phyloP scores from a whole-genome alignment of 371 early-diverging fungal genomes.

The Catenaria anguillulae region DNA sequence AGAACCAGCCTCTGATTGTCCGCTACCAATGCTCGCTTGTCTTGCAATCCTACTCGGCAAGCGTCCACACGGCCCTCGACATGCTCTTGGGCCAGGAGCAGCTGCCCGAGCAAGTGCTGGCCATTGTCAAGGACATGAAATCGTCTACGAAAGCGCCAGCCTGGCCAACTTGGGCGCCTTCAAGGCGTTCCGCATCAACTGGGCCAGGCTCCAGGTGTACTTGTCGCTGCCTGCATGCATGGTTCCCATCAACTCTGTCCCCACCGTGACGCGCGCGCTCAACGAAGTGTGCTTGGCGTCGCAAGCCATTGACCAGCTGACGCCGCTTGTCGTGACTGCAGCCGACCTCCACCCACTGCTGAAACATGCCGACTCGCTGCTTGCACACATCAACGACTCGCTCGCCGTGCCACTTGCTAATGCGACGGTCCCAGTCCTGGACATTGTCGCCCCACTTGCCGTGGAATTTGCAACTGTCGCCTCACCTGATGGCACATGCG shows the following conservation, averaged over 20 bases:
- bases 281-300: neutral
- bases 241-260: neutral
- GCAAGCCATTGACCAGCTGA: neutral
- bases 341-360: neutral
- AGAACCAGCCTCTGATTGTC: neutral
- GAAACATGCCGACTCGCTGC: neutral
- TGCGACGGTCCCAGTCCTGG: neutral
- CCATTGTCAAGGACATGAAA: neutral
- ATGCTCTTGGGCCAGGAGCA: neutral
- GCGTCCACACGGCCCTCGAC: neutral
- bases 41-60: neutral
- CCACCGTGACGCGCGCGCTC: neutral
- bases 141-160: neutral
- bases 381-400: neutral
- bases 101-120: neutral
- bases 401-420: neutral
- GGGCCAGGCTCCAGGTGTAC: conserved; percentile 1
- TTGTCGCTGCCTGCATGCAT: conserved; percentile 1
- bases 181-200: neutral
- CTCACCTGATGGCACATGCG: no score
- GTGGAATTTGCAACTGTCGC: no score
- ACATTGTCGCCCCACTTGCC: neutral
- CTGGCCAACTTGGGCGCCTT: neutral
- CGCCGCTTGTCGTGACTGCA: neutral
- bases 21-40: neutral